These are phyloP conservation scores for Colletotrichum sp. DNA, from an alignment of 2,329 filamentous ascomycete genomes.

Conservation along the genomic window DNA sequence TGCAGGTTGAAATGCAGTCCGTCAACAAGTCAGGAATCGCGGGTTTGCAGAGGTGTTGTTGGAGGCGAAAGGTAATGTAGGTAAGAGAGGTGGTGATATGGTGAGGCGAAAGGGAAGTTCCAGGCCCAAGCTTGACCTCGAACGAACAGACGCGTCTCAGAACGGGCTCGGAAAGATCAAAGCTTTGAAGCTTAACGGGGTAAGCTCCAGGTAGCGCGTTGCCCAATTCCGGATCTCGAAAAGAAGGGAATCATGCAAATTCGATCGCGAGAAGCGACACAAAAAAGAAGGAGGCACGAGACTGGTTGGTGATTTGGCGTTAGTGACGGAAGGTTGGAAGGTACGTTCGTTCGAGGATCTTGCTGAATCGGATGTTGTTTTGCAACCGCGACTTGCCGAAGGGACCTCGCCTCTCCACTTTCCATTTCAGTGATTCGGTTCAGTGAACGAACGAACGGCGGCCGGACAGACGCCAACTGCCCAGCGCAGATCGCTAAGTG, in stretches of 20 bases:
- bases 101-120: background rate
- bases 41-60: background rate
- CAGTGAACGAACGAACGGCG: background rate
- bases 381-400: slow-evolving; percentile 19
- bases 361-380: slow-evolving; percentile 17
- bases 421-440: background rate
- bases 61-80: background rate
- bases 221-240: background rate
- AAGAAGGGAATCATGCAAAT: background rate
- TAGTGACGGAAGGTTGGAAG: background rate
- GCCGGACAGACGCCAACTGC: background rate
- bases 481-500: background rate
- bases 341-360: background rate
- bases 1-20: background rate
- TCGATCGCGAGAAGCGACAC: background rate
- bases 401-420: background rate
- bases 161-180: slow-evolving; percentile 8
- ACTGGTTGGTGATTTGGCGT: background rate
- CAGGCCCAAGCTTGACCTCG: slow-evolving; percentile 1
- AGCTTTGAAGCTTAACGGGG: slow-evolving; percentile 10
- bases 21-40: background rate
- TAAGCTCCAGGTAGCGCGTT: background rate
- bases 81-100: background rate
- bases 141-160: slow-evolving; percentile 17
- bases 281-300: background rate